Base-by-base conservation (phyloP, 495 filamentous ascomycete species). In the Terfezia claveryi region DNA sequence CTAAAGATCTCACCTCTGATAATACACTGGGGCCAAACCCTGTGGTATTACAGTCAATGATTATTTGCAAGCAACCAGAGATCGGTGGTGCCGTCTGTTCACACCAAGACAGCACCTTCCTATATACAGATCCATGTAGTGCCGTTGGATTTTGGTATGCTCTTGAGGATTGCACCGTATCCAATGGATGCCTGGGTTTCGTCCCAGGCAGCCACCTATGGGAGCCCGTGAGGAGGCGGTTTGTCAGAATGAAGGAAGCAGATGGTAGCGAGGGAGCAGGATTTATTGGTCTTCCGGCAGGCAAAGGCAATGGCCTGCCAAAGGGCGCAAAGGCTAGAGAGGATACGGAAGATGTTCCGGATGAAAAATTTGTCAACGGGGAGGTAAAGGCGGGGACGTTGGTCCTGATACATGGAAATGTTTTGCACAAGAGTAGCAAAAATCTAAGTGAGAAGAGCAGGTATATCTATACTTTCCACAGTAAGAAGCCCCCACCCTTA, bases 401-500 rank as follows among this genome's bases (percentile, higher is more conserved):
- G 67, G 87, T 96, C 44, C 66, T 98, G 52, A 96, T 98, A 59
- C 91, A 98, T 72, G 91, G 91, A 16, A 96, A 98, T 72, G 69
- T 96, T 49, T 60, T 98, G 68, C 91, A 98, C 66, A 91, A 94
- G 76, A 95, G 91, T 67, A 86, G 92, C 74, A 83, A 73, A 74
- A 98, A 98, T 61, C 67, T 75, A 37, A 93, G 91, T 62, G 66
- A 71, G 55, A 83, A 81, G 69, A 88, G 87, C 55, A 76, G 91
- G 62, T 92, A 86, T 66, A 94, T 94, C 23, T 98, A 98, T 69
- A 98, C 92, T 0, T 98, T 95, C 62, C 91, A 98, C 72, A 76
- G 65, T 57, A 60, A 62, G 38, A n/a, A 10, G 9, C 46, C 23
- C n/a, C 38, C 14, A 11, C 14, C 16, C 11, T 20, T 10, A 23